Evolutionary conservation across 495 filamentous ascomycete species (phyloP), one percentile per base, ranked within the genome.

Genomic region (Hypoxylon perforatum): DNA sequence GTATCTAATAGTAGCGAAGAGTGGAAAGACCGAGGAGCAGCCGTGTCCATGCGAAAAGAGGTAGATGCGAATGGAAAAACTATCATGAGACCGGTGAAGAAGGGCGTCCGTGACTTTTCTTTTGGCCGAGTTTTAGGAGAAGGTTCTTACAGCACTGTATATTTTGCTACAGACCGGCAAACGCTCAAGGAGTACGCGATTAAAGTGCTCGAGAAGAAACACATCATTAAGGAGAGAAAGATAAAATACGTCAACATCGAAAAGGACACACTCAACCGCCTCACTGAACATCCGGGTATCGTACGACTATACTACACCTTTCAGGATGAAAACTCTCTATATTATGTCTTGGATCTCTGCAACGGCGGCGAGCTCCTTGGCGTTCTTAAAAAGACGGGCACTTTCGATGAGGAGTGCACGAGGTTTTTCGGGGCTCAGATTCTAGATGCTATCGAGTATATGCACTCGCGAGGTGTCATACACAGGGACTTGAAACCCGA

Each of bases 161-260:
- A 95, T 54, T 87, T 95, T 42, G 96, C 94, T 45, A 98, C 96
- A 4, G 96, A 99, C 71, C 87, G 96, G 48, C 93, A 97, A 76
- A 98, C 93, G 0, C 79, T 96, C 45, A 95, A 96, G 63, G 96
- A 99, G 76, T 98, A 97, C 73, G 96, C 96, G 23, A 94, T 99
- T 78, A 99, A 99, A 74, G 94, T 99, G 22, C 84, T 99, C 39
- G 95, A 98, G 78, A 99, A 99, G 80, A 89, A 93, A 65, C 96
- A 99, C 77, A 99, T 99, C 70, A 98, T 99, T 83, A 98, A 97
- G 81, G 96, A 99, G 79, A 97, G 94, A 77, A 99, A 99, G 83
- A 96, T 99, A 66, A 99, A 99, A 82, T 99, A 99, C 75, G 96
- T 99, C 74, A 97, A 97, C 76, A 98, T 99, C 66, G 96, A 99